Base-by-base conservation (phyloP, 2,329 filamentous ascomycete genomes). In the Reticulascus tulasneorum region DNA sequence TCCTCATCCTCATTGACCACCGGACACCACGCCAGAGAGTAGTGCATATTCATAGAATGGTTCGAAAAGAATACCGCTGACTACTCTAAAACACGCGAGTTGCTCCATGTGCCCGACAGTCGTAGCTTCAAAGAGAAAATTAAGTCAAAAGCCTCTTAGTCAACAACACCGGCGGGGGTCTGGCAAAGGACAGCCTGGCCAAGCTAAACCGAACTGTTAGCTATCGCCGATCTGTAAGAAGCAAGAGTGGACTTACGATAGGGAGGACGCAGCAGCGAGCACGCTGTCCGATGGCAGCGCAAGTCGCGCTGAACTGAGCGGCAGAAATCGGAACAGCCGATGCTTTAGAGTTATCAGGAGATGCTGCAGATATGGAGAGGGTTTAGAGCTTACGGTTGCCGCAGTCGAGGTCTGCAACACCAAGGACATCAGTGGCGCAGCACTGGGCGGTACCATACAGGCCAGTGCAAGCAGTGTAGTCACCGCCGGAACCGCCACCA, bases 341-440 rank as follows among this genome's bases (percentile, higher is more conserved):
- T 12, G 75, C 36, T 38, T 34, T 11, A 10, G 2, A n/a, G n/a
- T n/a, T n/a, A n/a, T n/a, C n/a, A n/a, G n/a, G n/a, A n/a, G n/a
- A 6, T 6, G 9, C 9, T 13, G 4, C 5, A n/a, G 15, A 2
- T 18, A 5, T 12, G 7, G 9, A 17, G 12, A 0, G 11, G 6
- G n/a, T n/a, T n/a, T n/a, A n/a, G n/a, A n/a, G 29, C 37, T 37
- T 8, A 40, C 37, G 74, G 36, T 60, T 50, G 10, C 48, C 56
- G 53, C 79, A 83, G 62, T 82, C 61, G 18, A 80, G 60, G 53
- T 75, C 62, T 7, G 69, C 73, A 42, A 80, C 43, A 38, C 73
- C 69, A 21, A 82, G 68, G 21, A 82, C 66, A 46, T 82, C 73
- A 17, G 76, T 78, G 10, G 77, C 71, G 51, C 79, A 83, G 66